A percentile compares a stretch with the other conserved stretches of the same genome.
Conservation (phyloP, 768 basidiomycete species). For the Psilocybe cubensis region DNA sequence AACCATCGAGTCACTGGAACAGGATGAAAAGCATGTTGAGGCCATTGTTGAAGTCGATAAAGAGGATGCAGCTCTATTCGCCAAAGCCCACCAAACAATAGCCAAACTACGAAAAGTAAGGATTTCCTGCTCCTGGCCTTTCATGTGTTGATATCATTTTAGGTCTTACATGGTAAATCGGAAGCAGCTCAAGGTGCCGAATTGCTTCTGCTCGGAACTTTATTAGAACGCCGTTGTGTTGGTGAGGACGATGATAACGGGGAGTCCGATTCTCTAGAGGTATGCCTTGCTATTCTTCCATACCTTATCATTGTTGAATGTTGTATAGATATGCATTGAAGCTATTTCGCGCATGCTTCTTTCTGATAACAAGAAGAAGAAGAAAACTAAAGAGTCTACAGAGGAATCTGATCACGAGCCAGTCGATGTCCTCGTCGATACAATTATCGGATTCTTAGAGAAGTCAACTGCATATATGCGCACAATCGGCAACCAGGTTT, state of each 20-base stretch:
- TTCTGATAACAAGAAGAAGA: constrained; percentile 44
- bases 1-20: constrained; percentile 58
- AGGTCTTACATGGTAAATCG: constrained; percentile 32
- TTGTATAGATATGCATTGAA: constrained; percentile 57
- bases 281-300: constrained; percentile 25
- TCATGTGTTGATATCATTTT: background rate
- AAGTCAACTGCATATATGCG: constrained; percentile 81
- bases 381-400: constrained; percentile 41
- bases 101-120: constrained; percentile 48
- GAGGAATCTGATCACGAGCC: constrained; percentile 45
- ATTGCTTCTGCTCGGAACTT: constrained; percentile 68
- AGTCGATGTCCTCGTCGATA: constrained; percentile 85
- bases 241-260: constrained; percentile 51
- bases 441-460: constrained; percentile 90
- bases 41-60: constrained; percentile 56
- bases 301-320: constrained; percentile 4
- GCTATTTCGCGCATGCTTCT: constrained; percentile 59
- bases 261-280: constrained; percentile 66
- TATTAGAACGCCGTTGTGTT: constrained; percentile 75
- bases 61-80: constrained; percentile 50
- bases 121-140: no score
- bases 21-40: constrained; percentile 70
- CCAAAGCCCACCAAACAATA: constrained; percentile 46
- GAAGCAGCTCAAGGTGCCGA: constrained; percentile 72
- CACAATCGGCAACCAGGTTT: constrained; percentile 78